Base-by-base conservation (phyloP, 1,284 basidiomycete genomes). In the Naganishia sp. region DNA sequence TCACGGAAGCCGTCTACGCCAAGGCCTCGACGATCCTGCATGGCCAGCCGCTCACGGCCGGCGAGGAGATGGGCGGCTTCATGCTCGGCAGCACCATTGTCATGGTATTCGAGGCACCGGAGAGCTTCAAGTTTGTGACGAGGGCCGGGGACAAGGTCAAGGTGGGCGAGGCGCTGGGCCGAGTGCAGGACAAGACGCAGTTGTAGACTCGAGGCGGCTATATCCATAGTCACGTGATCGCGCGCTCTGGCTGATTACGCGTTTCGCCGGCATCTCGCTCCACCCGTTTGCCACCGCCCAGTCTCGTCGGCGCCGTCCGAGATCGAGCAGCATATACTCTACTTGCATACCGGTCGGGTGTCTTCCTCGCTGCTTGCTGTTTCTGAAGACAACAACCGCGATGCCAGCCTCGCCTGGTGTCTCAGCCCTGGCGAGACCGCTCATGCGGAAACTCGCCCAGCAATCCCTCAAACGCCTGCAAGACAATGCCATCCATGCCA, bases 41-140 rank as follows among this genome's bases (percentile, higher is more conserved):
- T 49, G 96, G 95, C 0, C 94, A 98, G 77, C 94, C 94, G 3
- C 83, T 98, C 50, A 82, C 82, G 0, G 84, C 88, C 2, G 94
- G 92, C 1, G 90, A 97, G 75, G 94, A 99, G 82, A 94, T 98
- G 90, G 95, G 95, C 55, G 94, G 94, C 0, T 99, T 99, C 82
- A 88, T 88, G 74, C 83, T 99, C 1, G 96, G 95, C 1, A 92
- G 90, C 77, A 99, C 95, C 3, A 90, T 99, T 73, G 95, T 99
- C 23, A 84, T 99, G 53, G 91, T 99, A 1, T 97, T 98, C 75
- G 96, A 99, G 81, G 95, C 94, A 0, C 94, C 96, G 0, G 82
- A 84, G 68, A 81, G 87, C 48, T 98, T 94, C 77, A 84, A 87
- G 75, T 98, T 97, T 74, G 78, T 82, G 1, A 84, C 95, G n/a